Evolutionary conservation across 2,329 filamentous ascomycete genomes (phyloP).

Genomic region (Tolypocladium sp.): DNA sequence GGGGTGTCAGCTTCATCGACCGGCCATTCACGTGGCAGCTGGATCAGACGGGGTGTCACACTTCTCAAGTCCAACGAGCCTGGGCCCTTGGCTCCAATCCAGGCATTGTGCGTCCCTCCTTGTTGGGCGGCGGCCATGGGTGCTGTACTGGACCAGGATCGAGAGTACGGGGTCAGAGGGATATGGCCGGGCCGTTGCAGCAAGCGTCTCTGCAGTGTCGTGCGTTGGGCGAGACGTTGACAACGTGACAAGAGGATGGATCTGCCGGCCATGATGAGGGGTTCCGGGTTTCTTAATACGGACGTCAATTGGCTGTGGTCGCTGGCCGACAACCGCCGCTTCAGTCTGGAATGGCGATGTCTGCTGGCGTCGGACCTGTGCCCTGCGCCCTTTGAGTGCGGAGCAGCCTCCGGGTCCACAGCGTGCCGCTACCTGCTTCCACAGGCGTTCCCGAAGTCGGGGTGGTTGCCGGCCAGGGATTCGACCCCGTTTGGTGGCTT

Average conservation of each 20-base stretch:
- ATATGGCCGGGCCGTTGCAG: not conserved
- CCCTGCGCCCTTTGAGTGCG: not conserved
- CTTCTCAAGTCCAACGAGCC: slow-evolving; percentile 10
- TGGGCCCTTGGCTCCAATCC: slow-evolving; percentile 10
- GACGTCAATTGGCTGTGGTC: not conserved
- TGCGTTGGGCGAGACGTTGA: not conserved
- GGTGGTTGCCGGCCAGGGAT: not conserved
- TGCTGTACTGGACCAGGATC: not conserved
- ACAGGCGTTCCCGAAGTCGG: not conserved
- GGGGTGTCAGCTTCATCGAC: not conserved
- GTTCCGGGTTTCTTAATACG: not conserved
- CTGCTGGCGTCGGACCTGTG: not conserved
- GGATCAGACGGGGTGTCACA: slow-evolving; percentile 1
- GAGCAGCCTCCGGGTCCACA: not conserved
- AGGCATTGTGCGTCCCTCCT: slow-evolving; percentile 4
- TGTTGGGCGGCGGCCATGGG: not conserved
- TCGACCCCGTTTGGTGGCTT: not conserved
- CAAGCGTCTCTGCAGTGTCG: not conserved
- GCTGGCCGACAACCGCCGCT: not conserved
- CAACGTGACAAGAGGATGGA: not conserved
- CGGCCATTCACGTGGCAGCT: not conserved
- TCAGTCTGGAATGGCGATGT: not conserved
- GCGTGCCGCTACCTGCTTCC: not conserved
- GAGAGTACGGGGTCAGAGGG: not conserved
- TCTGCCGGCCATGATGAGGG: not conserved